A percentile compares a stretch with the other conserved stretches of the same genome.
Conservation (phyloP, 148 eudicot species). For the Spergularia bocconei region DNA sequence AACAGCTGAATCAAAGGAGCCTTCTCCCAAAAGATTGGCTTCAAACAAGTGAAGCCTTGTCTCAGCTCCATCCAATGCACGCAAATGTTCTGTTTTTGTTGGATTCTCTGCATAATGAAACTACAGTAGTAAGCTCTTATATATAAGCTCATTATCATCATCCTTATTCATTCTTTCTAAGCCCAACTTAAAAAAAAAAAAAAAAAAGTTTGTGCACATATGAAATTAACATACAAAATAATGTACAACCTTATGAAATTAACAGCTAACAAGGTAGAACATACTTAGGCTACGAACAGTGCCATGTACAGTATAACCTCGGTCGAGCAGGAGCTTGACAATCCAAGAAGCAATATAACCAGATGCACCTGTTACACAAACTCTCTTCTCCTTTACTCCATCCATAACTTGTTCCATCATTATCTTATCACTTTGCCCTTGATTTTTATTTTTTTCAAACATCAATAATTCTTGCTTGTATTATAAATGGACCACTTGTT, state of each 20-base stretch:
- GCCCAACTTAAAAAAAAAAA: too few relatives aligned
- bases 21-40: conserved; percentile 34
- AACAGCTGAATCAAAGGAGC: conserved; percentile 35
- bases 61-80: conserved; percentile 38
- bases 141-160: too few relatives aligned
- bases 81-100: conserved; percentile 36
- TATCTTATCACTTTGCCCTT: background rate
- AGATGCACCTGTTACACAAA: conserved; percentile 44
- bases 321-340: conserved; percentile 36
- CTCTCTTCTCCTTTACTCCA: conserved; percentile 26
- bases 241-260: background rate
- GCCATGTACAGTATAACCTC: conserved; percentile 41
- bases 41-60: conserved; percentile 41
- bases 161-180: too few relatives aligned
- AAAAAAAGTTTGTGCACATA: too few relatives aligned
- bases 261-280: background rate
- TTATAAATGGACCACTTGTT: too few relatives aligned
- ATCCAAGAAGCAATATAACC: conserved; percentile 50
- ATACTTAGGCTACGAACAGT: conserved; percentile 38
- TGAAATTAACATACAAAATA: too few relatives aligned
- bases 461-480: too few relatives aligned
- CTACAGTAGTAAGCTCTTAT: too few relatives aligned
- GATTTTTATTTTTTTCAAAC: background rate
- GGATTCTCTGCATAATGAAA: conserved; percentile 29
- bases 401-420: conserved; percentile 6